phyloP scores from a whole-genome alignment of 2,329 filamentous ascomycete genomes.

The Penicillium corylophilum region DNA sequence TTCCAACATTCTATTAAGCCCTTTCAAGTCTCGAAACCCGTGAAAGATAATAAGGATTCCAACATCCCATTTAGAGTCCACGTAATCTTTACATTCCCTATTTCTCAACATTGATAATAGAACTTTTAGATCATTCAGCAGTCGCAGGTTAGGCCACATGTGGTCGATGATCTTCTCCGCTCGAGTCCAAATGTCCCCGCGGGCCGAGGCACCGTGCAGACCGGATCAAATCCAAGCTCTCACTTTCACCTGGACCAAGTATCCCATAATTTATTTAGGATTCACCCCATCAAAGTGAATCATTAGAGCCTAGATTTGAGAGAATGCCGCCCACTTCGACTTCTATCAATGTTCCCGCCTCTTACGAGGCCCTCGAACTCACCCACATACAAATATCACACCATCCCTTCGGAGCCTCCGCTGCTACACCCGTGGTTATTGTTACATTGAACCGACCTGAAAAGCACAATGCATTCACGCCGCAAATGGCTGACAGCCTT shows the following conservation, averaged over 20 bases:
- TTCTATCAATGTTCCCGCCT: conserved; percentile 28
- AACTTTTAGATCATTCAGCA: background rate
- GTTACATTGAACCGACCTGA: conserved; percentile 64
- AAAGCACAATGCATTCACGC: conserved; percentile 66
- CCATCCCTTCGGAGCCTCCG: conserved; percentile 43
- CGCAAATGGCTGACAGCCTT: conserved; percentile 62
- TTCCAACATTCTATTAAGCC: too few species aligned
- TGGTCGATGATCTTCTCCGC: background rate
- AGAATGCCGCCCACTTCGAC: conserved; percentile 5
- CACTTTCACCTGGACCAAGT: background rate
- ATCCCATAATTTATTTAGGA: background rate
- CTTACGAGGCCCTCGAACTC: conserved; percentile 35
- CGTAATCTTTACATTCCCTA: too few species aligned
- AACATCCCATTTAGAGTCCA: too few species aligned
- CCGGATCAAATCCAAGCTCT: background rate
- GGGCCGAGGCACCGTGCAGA: background rate
- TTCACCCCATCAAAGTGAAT: background rate
- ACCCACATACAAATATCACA: conserved; percentile 34
- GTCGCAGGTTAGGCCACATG: background rate
- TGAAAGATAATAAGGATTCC: too few species aligned
- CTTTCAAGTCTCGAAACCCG: too few species aligned
- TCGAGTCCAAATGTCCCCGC: background rate
- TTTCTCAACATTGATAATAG: too few species aligned
- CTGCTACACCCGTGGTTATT: conserved; percentile 61
- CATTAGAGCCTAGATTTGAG: background rate